phyloP scores from a whole-genome alignment of 306 rosid genomes.

The Cucurbita ficifolia region DNA sequence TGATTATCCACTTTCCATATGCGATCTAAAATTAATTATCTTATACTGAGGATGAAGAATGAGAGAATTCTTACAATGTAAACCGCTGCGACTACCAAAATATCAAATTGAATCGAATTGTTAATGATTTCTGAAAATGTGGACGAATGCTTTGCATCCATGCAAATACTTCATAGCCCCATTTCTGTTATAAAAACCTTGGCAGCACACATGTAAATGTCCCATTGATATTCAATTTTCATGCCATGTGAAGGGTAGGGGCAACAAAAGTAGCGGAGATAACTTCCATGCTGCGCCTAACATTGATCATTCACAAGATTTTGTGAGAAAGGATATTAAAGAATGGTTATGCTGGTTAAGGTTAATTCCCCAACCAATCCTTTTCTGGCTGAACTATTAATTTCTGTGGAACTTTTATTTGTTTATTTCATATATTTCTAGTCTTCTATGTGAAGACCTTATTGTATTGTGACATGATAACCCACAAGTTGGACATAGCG shows the following conservation, averaged over 20 bases:
- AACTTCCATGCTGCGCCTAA: slow-evolving; percentile 97
- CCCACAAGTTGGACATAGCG: not conserved
- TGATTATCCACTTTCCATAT: not conserved
- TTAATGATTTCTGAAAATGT: not conserved
- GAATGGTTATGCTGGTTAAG: slow-evolving; percentile 93
- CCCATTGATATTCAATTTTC: slow-evolving; percentile 9
- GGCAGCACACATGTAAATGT: not conserved
- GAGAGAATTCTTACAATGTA: not conserved
- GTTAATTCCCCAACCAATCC: slow-evolving; percentile 16
- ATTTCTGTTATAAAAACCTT: not conserved
- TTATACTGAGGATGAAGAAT: not conserved
- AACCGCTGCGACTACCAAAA: not conserved
- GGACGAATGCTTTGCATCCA: not conserved
- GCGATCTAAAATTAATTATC: not conserved
- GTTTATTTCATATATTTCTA: not conserved
- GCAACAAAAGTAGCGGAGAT: slow-evolving; percentile 93
- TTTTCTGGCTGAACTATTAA: not conserved
- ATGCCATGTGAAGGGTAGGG: slow-evolving; percentile 49
- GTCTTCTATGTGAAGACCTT: not conserved
- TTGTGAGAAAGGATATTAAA: slow-evolving; percentile 83
- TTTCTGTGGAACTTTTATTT: not conserved
- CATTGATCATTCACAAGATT: slow-evolving; percentile 99
- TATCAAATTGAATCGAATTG: not conserved
- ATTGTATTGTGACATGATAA: not conserved
- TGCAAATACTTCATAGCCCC: not conserved